Base-by-base conservation (phyloP, 176 grass and related monocot genomes). In the Areca catechu region DNA sequence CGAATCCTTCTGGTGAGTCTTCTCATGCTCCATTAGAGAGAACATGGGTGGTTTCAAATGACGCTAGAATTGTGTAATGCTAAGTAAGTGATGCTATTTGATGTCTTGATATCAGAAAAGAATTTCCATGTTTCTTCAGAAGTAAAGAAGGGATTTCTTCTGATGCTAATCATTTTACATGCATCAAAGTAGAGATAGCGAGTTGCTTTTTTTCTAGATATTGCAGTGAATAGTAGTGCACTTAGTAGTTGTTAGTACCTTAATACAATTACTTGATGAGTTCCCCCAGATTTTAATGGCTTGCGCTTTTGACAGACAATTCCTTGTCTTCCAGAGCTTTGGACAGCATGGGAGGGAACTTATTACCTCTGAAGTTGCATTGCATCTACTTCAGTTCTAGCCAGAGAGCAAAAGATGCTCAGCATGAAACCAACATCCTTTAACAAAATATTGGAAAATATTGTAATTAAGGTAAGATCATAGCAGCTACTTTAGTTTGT, bases 241-340 rank as follows among this genome's bases (percentile, higher is more conserved):
- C 10, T 43, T 1, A 43, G 6, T 9, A 3, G 25, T 27, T 48
- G 15, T 66, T 15, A 18, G 50, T 22, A 66, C 69, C 66, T 77
- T 72, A 60, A 55, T 50, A 70, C 74, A 58, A 77, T 86, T 24
- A 58, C 56, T 81, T 77, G 74, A 77, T 53, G 10, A n/a, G 48
- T 70, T 66, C 18, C 14, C 18, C 66, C 47, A 61, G 61, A 60
- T 67, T 65, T 79, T 79, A 79, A 73, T 79, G 70, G 24, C 55
- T 63, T 65, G 72, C 47, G 57, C 74, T 85, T 88, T 91, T 97
- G 93, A 97, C 81, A 82, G 84, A 97, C 74, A 69, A 72, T 97
- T 97, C 68, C 80, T 92, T 97, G 77, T 97, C 75, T 97, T 97
- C 84, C 85, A 97, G 93, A 97, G 87, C 81, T 97, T 97, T 97